Evolutionary conservation across 2,329 filamentous ascomycete genomes (phyloP), one percentile per base, ranked within the genome.

Genomic region (Torrubiella hemipterigena): DNA sequence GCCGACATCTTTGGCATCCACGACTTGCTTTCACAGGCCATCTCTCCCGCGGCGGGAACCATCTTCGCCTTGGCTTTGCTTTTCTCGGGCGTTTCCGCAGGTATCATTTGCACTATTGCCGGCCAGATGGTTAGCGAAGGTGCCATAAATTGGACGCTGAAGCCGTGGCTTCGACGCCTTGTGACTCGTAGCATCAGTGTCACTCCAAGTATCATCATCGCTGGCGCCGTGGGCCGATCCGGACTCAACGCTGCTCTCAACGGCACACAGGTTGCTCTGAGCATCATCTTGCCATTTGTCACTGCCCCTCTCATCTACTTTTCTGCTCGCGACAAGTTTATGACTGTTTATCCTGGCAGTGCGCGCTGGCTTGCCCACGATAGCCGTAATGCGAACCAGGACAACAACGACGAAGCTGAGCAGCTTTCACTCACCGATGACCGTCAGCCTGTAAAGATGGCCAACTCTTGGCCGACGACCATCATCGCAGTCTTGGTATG

Each of bases 101-200:
- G 85, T 6, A 83, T 93, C 21, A 79, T 93, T 3, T 93, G 85
- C 58, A 93, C 86, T 2, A 91, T 93, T 42, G 73, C 85, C 0
- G 85, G 85, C 0, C 85, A 93, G 52, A 91, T 93, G 77, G 79
- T 93, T 16, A 78, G 75, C 39, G 85, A 93, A 51, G 85, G 85
- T 6, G 82, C 85, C 38, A 53, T 93, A 27, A 73, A 74, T 28
- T 86, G 83, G 81, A 73, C 58, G 5, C 55, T 87, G 19, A 65
- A 66, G 38, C 85, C 85, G 0, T 93, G 85, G 85, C 46, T 87
- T 8, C 77, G 85, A 3, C 69, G 85, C 10, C 66, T 93, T 4
- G 55, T 89, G 29, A 93, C 85, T 0, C 71, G 85, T 17, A 73
- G 69, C 29, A 82, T 93, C 50, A 84, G 79, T 46, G 86, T 93